phyloP scores from a whole-genome alignment of 495 filamentous ascomycete species.

The Penicillium taxi region DNA sequence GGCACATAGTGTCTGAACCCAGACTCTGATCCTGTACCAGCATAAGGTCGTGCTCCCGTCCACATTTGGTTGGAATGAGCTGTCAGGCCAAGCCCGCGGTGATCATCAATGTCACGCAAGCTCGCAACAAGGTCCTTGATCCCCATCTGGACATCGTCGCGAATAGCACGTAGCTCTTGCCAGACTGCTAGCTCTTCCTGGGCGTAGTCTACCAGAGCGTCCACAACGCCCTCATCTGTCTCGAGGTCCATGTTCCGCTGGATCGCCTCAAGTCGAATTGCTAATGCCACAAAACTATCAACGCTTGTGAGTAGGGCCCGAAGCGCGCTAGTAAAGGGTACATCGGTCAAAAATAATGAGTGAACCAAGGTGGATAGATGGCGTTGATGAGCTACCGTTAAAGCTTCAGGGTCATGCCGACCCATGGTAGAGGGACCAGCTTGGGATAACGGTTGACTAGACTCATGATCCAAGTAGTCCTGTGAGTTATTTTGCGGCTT shows the following conservation, averaged over 20 bases:
- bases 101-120: constrained; percentile 52
- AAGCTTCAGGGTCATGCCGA: constrained; percentile 71
- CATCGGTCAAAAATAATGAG: constrained; percentile 62
- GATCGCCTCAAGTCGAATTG: constrained; percentile 60
- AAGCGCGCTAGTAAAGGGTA: constrained; percentile 60
- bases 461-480: neutral
- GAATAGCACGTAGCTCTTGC: constrained; percentile 42
- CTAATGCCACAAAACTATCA: constrained; percentile 69
- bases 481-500: constrained; percentile 11
- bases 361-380: constrained; percentile 62
- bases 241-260: constrained; percentile 71
- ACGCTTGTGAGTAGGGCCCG: constrained; percentile 62
- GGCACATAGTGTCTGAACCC: constrained; percentile 50
- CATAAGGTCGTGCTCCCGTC: constrained; percentile 5
- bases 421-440: constrained; percentile 23
- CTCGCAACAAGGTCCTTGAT: constrained; percentile 55
- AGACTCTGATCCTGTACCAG: constrained; percentile 10
- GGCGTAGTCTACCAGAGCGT: constrained; percentile 59
- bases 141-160: constrained; percentile 33
- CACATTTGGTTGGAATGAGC: constrained; percentile 13
- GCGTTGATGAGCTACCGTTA: constrained; percentile 66
- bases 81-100: constrained; percentile 25
- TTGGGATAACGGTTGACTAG: constrained; percentile 9
- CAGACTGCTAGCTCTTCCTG: constrained; percentile 59
- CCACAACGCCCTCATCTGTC: constrained; percentile 67